Evolutionary conservation across 371 early-diverging fungal species (phyloP).

Genomic region (Lichtheimia corymbifera): DNA sequence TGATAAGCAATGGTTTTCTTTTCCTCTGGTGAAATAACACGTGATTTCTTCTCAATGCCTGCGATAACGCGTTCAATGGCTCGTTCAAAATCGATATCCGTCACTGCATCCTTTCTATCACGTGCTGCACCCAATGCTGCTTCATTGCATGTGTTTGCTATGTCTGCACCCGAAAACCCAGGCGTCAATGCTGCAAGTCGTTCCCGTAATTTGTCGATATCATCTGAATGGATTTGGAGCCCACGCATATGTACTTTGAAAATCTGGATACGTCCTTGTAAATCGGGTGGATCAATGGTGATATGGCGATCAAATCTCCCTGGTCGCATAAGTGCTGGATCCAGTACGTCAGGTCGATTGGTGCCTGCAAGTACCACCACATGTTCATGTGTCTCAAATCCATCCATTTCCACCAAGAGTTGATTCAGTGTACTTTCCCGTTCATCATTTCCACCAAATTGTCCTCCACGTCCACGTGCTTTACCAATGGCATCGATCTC

Average conservation of each 20-base stretch:
- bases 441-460: conserved; percentile 96
- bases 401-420: conserved; percentile 99
- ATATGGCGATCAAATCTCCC: conserved; percentile 99
- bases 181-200: conserved; percentile 87
- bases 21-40: conserved; percentile 94
- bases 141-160: conserved; percentile 98
- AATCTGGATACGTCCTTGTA: conserved; percentile 93
- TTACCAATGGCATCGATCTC: conserved; percentile 99
- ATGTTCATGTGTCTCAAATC: conserved; percentile 89
- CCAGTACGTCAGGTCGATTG: conserved; percentile 91
- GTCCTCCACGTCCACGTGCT: conserved; percentile 91
- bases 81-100: conserved; percentile 88
- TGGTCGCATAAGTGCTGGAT: conserved; percentile 92
- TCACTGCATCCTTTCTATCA: conserved; percentile 66
- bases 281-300: conserved; percentile 93
- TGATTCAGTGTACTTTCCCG: conserved; percentile 97
- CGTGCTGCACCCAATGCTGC: conserved; percentile 97
- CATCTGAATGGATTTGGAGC: conserved; percentile 82
- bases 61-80: conserved; percentile 98
- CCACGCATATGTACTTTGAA: conserved; percentile 95
- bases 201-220: conserved; percentile 74
- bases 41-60: conserved; percentile 95
- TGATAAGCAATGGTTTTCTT: conserved; percentile 98
- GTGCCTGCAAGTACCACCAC: conserved; percentile 94
- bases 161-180: conserved; percentile 97